Base-by-base conservation (phyloP, 1,139 yeast genomes). In the Torulaspora pretoriensis region DNA sequence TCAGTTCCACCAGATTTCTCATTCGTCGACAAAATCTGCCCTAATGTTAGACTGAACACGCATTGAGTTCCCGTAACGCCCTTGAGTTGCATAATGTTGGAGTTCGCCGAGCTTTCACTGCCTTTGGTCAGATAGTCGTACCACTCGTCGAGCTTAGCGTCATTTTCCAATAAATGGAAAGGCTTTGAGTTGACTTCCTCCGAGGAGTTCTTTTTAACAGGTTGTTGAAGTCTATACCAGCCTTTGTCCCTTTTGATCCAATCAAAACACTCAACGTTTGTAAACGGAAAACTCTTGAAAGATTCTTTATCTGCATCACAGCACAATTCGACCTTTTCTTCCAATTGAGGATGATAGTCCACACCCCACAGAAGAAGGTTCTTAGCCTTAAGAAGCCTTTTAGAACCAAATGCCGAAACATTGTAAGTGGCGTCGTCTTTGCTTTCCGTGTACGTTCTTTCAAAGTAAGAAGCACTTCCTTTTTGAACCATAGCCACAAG, bases 381-480 rank as follows among this genome's bases (percentile, higher is more conserved):
- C 24, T 54, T 53, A 4, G 65, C 63, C 22, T 51, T 50, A 5
- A 40, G 42, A 8, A 61, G 44, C 30, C 61, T 52, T 46, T 59
- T 61, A 22, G 38, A 43, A 4, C 64, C 64, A 29, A 62, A 53
- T 7, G 65, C 61, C 12, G 61, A 56, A 14, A 60, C 48, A 23
- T 42, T 45, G 24, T 49, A 50, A 12, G 32, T 26, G 5, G 51
- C 51, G 23, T 48, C 42, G n/a, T 35, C 32, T 7, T 48, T 51
- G 31, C 33, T 24, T 6, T 41, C 46, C 6, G 43, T 36, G 10
- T 40, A 26, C 23, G 42, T 13, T 24, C 45, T 40, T 29, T 58
- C 61, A 24, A 57, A 51, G 40, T 43, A 57, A 5, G 50, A 48
- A 10, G 54, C 56, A 31, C 55, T 48, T 35, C 57, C 59, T 13